These are phyloP conservation scores for Eucalyptus erythrocorys DNA, from an alignment of 345 rosid species.

Conservation along the genomic window DNA sequence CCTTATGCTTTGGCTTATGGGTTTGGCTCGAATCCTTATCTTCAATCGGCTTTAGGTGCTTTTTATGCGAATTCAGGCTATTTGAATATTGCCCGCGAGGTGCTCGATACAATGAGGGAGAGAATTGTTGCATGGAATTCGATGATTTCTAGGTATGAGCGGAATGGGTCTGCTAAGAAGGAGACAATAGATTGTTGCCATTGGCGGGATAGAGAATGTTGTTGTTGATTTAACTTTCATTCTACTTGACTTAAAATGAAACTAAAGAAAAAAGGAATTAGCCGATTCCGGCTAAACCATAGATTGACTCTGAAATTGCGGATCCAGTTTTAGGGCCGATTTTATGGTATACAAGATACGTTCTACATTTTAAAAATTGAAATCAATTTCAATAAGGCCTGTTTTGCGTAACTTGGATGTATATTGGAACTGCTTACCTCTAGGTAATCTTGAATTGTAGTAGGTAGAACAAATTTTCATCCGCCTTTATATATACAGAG, in stretches of 20 bases:
- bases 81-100: constrained; percentile 28
- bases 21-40: constrained; percentile 43
- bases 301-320: not conserved
- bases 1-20: constrained; percentile 33
- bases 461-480: not conserved
- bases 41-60: constrained; percentile 46
- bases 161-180: constrained; percentile 42
- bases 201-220: not conserved
- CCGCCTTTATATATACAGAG: not conserved
- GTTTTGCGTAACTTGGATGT: not conserved
- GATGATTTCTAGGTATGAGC: constrained; percentile 69
- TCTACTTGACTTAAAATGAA: not conserved
- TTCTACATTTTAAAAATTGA: not conserved
- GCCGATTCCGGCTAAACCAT: not conserved
- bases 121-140: constrained; percentile 77
- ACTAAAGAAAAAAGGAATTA: not conserved
- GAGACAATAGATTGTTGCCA: constrained; percentile 21
- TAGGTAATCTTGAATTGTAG: not conserved
- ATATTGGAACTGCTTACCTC: not conserved
- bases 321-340: not conserved
- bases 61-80: constrained; percentile 36
- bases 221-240: not conserved
- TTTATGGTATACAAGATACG: not conserved
- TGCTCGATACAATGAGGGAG: constrained; percentile 57
- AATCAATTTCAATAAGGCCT: not conserved